phyloP scores from a whole-genome alignment of 1,139 yeast species.

The Hyphopichia wangnamkhiaoensis region DNA sequence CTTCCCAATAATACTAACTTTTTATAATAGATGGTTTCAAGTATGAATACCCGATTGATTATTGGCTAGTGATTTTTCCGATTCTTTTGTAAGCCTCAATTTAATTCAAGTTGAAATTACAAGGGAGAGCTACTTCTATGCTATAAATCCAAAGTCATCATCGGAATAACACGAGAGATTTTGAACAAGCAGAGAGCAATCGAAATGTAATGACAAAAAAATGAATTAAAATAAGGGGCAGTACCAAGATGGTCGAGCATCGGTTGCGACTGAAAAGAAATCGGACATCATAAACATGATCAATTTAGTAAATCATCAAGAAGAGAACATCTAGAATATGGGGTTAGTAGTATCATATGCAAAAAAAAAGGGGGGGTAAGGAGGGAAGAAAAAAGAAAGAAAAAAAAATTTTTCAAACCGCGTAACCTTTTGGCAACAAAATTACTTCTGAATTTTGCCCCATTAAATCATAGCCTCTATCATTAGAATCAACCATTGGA shows the following conservation, averaged over 20 bases:
- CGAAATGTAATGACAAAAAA: constrained; percentile 8
- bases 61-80: too few species aligned
- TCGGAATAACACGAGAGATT: not conserved
- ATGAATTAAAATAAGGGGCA: constrained; percentile 1
- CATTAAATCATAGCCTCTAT: constrained; percentile 35
- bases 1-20: too few species aligned
- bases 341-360: too few species aligned
- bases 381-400: not conserved
- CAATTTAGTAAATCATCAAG: not conserved
- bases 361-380: not conserved
- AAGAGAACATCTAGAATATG: too few species aligned
- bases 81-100: not conserved
- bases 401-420: not conserved
- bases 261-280: not conserved
- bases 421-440: constrained; percentile 31
- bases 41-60: not conserved
- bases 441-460: constrained; percentile 57
- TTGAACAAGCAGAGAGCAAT: constrained; percentile 40
- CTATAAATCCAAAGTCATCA: constrained; percentile 25
- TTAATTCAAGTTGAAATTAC: not conserved
- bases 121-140: constrained; percentile 36
- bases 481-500: constrained; percentile 11
- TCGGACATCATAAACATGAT: too few species aligned
- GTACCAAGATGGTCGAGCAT: not conserved
- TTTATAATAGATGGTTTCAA: not conserved